Conservation (phyloP, 495 filamentous ascomycete genomes). For the Cercophora newfieldiana region DNA sequence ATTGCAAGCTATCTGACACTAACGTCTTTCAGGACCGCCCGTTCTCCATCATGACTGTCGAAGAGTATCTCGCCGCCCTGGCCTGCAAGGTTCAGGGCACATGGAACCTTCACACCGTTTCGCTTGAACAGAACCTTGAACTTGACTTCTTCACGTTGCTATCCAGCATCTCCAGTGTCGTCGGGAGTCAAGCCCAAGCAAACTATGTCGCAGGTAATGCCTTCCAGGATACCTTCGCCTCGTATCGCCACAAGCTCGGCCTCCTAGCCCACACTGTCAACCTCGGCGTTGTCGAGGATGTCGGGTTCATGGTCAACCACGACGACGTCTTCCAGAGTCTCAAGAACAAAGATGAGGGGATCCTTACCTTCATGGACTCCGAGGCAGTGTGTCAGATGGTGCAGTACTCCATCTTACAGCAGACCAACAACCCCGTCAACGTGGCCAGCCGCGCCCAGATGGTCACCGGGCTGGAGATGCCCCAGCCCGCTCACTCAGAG, state of each 20-base stretch:
- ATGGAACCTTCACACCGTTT: constrained; percentile 37
- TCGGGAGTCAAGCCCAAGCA: constrained; percentile 57
- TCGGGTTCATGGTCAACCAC: no score
- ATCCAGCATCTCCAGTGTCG: constrained; percentile 36
- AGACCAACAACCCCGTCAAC: no score
- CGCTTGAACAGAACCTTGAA: constrained; percentile 26
- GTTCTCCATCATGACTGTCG: constrained; percentile 35
- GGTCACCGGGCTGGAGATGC: no score
- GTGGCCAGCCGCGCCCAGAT: no score
- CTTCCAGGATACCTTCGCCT: constrained; percentile 58
- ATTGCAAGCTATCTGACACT: no score
- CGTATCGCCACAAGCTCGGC: constrained; percentile 26
- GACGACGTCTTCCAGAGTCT: no score
- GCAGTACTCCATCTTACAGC: no score
- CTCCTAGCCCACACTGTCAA: constrained; percentile 23
- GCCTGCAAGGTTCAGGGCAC: constrained; percentile 46
- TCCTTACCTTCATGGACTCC: no score
- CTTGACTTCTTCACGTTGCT: constrained; percentile 63
- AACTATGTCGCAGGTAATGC: constrained; percentile 60
- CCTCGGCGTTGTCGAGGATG: no score
- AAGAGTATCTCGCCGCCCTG: constrained; percentile 34
- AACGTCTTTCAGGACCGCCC: constrained; percentile 42
- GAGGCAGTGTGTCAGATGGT: no score
- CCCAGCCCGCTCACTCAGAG: no score
- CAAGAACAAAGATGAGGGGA: no score